Evolutionary conservation across 2,329 filamentous ascomycete species (phyloP), one percentile per base, ranked within the genome.

Genomic region (Cercospora sp.): DNA sequence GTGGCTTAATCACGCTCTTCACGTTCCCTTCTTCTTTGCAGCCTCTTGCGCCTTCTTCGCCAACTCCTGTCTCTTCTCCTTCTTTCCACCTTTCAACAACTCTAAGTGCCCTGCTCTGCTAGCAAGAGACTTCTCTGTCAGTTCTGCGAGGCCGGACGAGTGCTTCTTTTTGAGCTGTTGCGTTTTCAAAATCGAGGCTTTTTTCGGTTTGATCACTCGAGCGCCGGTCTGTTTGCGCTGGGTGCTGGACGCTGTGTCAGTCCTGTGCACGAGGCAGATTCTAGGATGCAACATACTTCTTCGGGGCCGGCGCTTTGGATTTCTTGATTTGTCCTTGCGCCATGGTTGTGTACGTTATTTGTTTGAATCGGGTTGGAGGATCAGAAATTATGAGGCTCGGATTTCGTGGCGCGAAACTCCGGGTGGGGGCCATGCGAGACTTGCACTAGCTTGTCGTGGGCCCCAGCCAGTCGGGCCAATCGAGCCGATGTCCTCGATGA

Each of bases 31-130:
- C 49, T 32, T 55, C 51, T 58, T 58, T 21, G 32, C 12, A 34
- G 21, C 51, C 62, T 43, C 62, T n/a, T 40, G 51, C 18, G 61
- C 70, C 61, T 69, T 68, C 67, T 61, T 68, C 10, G 58, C 68
- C 66, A 70, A 68, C 57, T 70, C 68, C 64, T 74, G 70, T 71
- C 79, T 78, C 68, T 69, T 83, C 69, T 87, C 84, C 79, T 86
- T 89, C 84, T 90, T 91, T 12, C 88, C 89, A 2, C 89, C 88
- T 66, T 83, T 84, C 75, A 92, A 78, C 75, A 92, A 76, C 78
- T 92, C 90, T 75, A 92, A 75, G 83, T 92, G 90, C 13, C 90
- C 90, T 5, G 89, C 90, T 74, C 87, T 87, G 69, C 87, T 82
- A 12, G 89, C 90, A 9, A 92, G 82, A 70, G 84, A 85, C 69